phyloP scores from a whole-genome alignment of 257 asterid species.

The Salvia hispanica region DNA sequence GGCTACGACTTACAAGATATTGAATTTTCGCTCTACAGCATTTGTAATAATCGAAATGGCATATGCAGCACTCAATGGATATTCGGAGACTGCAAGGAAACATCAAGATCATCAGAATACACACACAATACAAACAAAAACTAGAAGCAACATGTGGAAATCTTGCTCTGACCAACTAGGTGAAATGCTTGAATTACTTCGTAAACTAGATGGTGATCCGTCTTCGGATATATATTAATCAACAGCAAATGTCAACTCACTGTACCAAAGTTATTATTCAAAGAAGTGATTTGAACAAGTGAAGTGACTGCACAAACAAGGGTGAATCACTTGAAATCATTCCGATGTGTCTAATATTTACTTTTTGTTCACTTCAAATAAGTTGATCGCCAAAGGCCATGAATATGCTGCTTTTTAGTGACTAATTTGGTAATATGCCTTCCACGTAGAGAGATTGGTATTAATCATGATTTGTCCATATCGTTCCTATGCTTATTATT shows the following conservation, averaged over 20 bases:
- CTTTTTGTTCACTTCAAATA: too few relatives aligned
- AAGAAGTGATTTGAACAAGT: too few relatives aligned
- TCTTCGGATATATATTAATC: not conserved
- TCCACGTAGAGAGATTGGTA: not conserved
- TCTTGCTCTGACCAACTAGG: not conserved
- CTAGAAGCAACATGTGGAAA: not conserved
- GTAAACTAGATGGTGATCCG: not conserved
- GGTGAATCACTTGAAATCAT: too few relatives aligned
- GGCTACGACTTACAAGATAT: conserved; percentile 48
- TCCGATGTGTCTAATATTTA: too few relatives aligned
- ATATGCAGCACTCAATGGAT: conserved; percentile 83
- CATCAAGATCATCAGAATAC: conserved; percentile 21
- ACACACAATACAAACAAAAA: not conserved
- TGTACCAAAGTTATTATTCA: not conserved
- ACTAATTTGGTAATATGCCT: not conserved
- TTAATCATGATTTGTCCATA: too few relatives aligned
- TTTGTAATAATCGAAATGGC: conserved; percentile 74
- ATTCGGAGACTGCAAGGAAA: conserved; percentile 73
- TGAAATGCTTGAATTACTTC: not conserved
- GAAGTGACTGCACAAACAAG: too few relatives aligned
- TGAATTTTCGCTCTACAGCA: conserved; percentile 76
- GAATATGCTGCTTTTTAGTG: conserved; percentile 2
- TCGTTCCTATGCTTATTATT: not conserved
- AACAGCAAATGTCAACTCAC: not conserved
- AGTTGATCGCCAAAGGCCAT: not conserved